These are phyloP conservation scores for Pugionium cornutum DNA, from an alignment of 345 rosid genomes.

Conservation along the genomic window DNA sequence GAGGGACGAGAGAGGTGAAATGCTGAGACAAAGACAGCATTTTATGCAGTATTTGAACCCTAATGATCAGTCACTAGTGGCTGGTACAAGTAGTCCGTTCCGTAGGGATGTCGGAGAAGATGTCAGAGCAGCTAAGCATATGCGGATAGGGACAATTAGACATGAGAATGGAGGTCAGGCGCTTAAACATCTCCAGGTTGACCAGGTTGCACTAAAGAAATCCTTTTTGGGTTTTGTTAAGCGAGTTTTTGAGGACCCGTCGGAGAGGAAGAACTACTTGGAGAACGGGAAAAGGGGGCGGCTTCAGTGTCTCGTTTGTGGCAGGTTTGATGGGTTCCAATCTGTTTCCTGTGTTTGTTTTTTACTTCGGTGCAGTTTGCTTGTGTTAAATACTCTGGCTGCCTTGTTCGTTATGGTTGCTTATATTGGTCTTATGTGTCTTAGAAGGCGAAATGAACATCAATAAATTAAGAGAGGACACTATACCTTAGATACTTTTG, in stretches of 20 bases:
- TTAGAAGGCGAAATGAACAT: slow-evolving; percentile 21
- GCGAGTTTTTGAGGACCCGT: slow-evolving; percentile 59
- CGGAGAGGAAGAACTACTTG: slow-evolving; percentile 65
- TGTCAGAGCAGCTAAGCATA: slow-evolving; percentile 55
- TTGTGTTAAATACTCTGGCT: slow-evolving; percentile 33
- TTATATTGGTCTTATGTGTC: slow-evolving; percentile 18
- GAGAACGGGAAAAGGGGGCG: slow-evolving; percentile 81
- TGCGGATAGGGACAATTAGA: slow-evolving; percentile 46
- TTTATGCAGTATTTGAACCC: slow-evolving; percentile 47
- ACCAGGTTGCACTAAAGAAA: slow-evolving; percentile 61
- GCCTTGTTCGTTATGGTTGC: slow-evolving; percentile 31
- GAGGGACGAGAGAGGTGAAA: slow-evolving; percentile 45
- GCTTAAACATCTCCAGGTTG: slow-evolving; percentile 52
- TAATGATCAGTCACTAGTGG: slow-evolving; percentile 37
- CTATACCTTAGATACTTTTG: not conserved
- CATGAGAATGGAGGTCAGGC: slow-evolving; percentile 36
- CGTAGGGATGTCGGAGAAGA: slow-evolving; percentile 44
- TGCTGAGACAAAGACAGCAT: slow-evolving; percentile 48
- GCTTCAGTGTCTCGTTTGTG: slow-evolving; percentile 76
- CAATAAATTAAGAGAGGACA: slow-evolving; percentile 23
- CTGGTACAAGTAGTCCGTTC: slow-evolving; percentile 48
- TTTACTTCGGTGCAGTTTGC: slow-evolving; percentile 8
- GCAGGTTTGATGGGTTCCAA: slow-evolving; percentile 63
- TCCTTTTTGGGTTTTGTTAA: slow-evolving; percentile 71
- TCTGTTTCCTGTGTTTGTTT: slow-evolving; percentile 35